phyloP scores from a whole-genome alignment of 164 flowering plant genomes.

The Magnolia sinica region DNA sequence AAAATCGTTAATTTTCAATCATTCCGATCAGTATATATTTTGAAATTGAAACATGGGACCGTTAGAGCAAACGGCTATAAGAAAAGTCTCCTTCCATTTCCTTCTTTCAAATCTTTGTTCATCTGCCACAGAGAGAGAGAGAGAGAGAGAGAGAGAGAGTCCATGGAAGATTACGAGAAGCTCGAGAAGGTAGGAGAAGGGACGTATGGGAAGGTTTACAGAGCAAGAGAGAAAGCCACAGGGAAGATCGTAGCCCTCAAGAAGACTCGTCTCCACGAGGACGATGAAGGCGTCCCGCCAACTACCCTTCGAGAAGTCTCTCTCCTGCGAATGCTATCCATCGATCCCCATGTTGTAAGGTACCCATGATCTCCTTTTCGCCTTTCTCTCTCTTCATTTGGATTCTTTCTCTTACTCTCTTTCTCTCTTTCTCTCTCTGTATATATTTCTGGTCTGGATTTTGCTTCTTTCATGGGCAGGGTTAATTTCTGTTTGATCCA shows the following conservation, averaged over 20 bases:
- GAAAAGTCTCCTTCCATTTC: neutral
- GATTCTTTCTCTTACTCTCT: neutral
- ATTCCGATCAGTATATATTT: neutral
- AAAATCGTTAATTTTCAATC: too few relatives aligned
- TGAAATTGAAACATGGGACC: slow-evolving; percentile 9
- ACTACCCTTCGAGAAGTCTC: slow-evolving; percentile 94
- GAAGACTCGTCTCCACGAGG: slow-evolving; percentile 91
- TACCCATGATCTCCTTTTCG: slow-evolving; percentile 3
- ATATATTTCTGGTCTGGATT: too few relatives aligned
- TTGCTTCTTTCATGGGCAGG: neutral
- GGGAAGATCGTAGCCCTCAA: slow-evolving; percentile 94
- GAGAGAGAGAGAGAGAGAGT: slow-evolving; percentile 9
- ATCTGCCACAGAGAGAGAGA: neutral
- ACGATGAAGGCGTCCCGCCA: slow-evolving; percentile 92
- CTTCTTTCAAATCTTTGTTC: neutral
- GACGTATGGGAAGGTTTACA: slow-evolving; percentile 92
- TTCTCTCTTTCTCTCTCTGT: neutral
- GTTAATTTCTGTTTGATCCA: neutral
- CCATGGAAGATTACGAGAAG: slow-evolving; percentile 90
- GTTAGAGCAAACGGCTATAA: slow-evolving; percentile 7
- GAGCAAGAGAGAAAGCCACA: slow-evolving; percentile 73
- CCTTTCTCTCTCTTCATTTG: neutral
- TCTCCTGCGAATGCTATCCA: slow-evolving; percentile 76
- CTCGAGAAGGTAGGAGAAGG: slow-evolving; percentile 98
- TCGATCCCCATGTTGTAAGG: slow-evolving; percentile 89